Percentiles rank a stretch among this genome's conserved stretches.
phyloP scores from a whole-genome alignment of 2,329 filamentous ascomycete genomes.

The Botrytis galanthina region DNA sequence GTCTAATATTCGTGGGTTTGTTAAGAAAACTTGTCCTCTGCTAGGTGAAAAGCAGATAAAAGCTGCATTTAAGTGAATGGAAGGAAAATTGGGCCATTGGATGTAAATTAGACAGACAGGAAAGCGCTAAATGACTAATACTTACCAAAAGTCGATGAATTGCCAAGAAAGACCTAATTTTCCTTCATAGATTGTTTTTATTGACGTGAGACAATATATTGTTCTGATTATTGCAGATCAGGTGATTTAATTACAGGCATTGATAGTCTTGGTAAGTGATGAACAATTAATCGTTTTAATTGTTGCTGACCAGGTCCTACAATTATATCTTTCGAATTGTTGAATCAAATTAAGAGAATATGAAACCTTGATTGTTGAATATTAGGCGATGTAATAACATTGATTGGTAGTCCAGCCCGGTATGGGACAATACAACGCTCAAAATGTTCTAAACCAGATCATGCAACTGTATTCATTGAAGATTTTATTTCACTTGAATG shows the following conservation, averaged over 20 bases:
- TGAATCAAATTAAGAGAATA: neutral
- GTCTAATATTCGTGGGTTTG: conserved; percentile 6
- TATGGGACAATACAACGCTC: neutral
- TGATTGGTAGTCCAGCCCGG: neutral
- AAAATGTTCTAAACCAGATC: neutral
- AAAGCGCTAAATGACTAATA: neutral
- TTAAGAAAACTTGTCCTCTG: neutral
- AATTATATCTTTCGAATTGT: neutral
- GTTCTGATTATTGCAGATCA: neutral
- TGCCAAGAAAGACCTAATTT: neutral
- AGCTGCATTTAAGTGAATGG: neutral
- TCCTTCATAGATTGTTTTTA: neutral
- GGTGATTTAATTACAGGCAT: neutral
- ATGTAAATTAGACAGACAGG: neutral
- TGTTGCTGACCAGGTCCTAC: neutral
- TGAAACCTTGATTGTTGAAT: neutral
- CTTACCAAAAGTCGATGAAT: neutral
- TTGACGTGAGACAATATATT: neutral
- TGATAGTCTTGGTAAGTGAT: fast-evolving
- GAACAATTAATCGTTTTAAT: neutral
- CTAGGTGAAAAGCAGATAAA: neutral
- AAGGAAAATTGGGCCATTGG: no score
- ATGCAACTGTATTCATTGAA: neutral
- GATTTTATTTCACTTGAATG: fast-evolving
- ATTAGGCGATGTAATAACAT: neutral